These are phyloP conservation scores for Neocucurbitaria cava DNA, from an alignment of 2,329 filamentous ascomycete genomes.

Conservation along the genomic window DNA sequence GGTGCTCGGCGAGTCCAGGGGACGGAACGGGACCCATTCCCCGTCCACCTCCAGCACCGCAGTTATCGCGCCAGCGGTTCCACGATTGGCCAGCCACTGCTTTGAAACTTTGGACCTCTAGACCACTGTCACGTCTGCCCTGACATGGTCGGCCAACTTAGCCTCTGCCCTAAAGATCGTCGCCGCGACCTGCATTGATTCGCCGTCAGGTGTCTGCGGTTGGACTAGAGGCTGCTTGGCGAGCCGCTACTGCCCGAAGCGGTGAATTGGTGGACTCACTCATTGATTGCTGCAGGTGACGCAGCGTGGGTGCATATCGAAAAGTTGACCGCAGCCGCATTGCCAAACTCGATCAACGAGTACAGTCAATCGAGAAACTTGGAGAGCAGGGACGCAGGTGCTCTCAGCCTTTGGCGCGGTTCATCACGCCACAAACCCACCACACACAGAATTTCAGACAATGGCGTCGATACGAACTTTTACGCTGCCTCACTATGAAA, in stretches of 20 bases:
- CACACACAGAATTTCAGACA: slow-evolving; percentile 1
- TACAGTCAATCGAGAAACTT: too few species aligned
- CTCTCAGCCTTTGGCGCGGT: too few species aligned
- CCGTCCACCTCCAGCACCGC: slow-evolving; percentile 5
- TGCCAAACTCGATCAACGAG: background rate
- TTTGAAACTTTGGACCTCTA: slow-evolving; percentile 7
- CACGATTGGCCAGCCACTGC: slow-evolving; percentile 14
- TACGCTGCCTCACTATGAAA: slow-evolving; percentile 76
- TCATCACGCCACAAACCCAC: slow-evolving; percentile 6
- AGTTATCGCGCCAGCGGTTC: background rate
- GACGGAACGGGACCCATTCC: slow-evolving; percentile 17
- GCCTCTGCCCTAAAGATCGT: slow-evolving; percentile 12
- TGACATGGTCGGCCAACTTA: slow-evolving; percentile 22
- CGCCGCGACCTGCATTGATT: slow-evolving; percentile 7
- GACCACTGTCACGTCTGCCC: slow-evolving; percentile 19
- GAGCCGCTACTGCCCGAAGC: slow-evolving; percentile 24
- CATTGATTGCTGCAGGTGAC: background rate
- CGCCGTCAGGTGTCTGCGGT: slow-evolving; percentile 1
- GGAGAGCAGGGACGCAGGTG: too few species aligned
- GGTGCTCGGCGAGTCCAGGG: slow-evolving; percentile 14
- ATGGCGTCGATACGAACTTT: slow-evolving; percentile 70
- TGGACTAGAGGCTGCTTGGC: slow-evolving; percentile 9
- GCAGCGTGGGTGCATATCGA: background rate
- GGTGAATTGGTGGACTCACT: slow-evolving; percentile 8
- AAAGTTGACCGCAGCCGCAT: background rate